Base-by-base conservation (phyloP, 352 stramenopile species). In the Phytophthora litchii region DNA sequence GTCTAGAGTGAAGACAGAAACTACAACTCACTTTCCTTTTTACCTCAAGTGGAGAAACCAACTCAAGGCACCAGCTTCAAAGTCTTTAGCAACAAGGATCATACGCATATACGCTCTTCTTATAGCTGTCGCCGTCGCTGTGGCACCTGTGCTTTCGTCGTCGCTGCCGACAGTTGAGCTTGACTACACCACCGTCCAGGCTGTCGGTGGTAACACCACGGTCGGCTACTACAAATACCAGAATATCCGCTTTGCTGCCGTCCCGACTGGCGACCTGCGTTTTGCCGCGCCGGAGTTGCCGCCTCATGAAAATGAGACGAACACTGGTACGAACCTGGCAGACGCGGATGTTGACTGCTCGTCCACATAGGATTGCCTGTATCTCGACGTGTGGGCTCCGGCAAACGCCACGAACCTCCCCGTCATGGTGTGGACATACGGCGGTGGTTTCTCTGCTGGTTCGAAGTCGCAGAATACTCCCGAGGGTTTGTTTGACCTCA, bases 201-300 rank as follows among this genome's bases (percentile, higher is more conserved):
- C 53, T 9, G 42, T 61, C 12, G 59, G 34, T 4, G 59, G 59
- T 3, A 73, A 69, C 53, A 60, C 53, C 31, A 63, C 59, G 21
- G 45, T 66, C 53, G 64, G 59, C 0, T 69, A 73, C 59, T 69
- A 73, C 59, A 73, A 70, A 34, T 73, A 60, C 45, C 64, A 73
- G 54, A 69, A 73, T 53, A 73, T 73, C 38, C 64, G 64, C 17
- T 69, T 52, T 54, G 64, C 64, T 25, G 54, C 62, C 20, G 41
- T 46, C 3, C 64, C 64, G 0, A 73, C 64, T 5, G 64, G 64
- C 2, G 53, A 65, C 40, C 59, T 73, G 3, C 64, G 59, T 16
- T 73, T 73, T 31, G 59, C 59, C 12, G 56, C 56, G 3, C 56
- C 63, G 1, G 19, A 67, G 23, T 72, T 51, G 51, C 56, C 63